These are phyloP conservation scores for Fragaria iinumae DNA, from an alignment of 306 rosid species.

Conservation along the genomic window DNA sequence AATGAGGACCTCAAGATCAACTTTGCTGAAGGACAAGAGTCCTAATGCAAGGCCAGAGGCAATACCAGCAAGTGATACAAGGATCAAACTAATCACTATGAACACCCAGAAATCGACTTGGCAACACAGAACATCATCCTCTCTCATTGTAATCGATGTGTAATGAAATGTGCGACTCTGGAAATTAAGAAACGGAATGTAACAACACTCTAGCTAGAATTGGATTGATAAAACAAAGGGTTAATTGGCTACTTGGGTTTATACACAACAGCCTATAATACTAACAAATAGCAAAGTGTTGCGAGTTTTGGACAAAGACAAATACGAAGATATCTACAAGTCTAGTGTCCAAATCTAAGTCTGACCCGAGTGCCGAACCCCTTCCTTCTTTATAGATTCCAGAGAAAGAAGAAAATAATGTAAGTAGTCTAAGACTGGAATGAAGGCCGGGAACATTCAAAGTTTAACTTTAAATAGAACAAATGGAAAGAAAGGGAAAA, in stretches of 20 bases:
- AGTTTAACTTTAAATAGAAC: not conserved
- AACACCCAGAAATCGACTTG: slow-evolving; percentile 50
- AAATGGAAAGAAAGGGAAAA: not conserved
- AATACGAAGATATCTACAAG: slow-evolving; percentile 5
- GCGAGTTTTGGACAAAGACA: slow-evolving; percentile 2
- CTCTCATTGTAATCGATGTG: not conserved
- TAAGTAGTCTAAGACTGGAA: not conserved
- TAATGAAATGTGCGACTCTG: not conserved
- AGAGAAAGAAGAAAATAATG: not conserved
- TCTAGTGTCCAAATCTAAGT: slow-evolving; percentile 18
- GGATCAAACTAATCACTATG: slow-evolving; percentile 31
- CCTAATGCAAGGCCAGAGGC: slow-evolving; percentile 78
- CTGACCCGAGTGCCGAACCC: slow-evolving; percentile 6
- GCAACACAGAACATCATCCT: slow-evolving; percentile 42
- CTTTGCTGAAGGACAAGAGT: slow-evolving; percentile 57
- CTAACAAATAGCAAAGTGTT: not conserved
- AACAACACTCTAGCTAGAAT: not conserved
- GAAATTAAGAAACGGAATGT: not conserved
- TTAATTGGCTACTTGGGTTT: not conserved
- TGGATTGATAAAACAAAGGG: not conserved
- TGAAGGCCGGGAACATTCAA: not conserved
- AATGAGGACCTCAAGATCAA: slow-evolving; percentile 78
- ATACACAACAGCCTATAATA: not conserved
- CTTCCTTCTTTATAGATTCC: not conserved
- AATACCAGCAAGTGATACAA: slow-evolving; percentile 58